phyloP scores from a whole-genome alignment of 2,329 filamentous ascomycete genomes.

The Aspergillus cejpii region DNA sequence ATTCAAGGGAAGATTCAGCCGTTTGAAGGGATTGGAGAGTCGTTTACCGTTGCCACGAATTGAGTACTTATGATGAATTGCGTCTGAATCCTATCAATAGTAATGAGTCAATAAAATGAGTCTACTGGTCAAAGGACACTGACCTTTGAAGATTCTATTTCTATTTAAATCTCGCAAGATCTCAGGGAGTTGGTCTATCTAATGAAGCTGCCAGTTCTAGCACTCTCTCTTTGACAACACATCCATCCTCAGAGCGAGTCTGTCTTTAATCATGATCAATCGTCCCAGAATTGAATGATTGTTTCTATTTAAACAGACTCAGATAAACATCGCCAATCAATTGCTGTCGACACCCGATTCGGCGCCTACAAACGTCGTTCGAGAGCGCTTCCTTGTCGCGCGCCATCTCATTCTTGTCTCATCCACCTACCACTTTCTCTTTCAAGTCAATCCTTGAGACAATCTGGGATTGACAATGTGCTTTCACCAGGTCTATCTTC shows the following conservation, averaged over 20 bases:
- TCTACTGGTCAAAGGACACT: background rate
- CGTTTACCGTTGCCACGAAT: constrained; percentile 30
- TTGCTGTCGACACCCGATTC: background rate
- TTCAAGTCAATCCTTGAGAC: background rate
- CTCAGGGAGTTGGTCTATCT: too few species aligned
- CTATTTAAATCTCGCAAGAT: too few species aligned
- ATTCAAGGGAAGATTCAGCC: constrained; percentile 54
- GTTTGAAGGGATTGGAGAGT: constrained; percentile 62
- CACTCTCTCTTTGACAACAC: background rate
- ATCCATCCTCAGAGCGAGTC: background rate
- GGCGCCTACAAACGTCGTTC: background rate
- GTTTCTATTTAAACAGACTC: background rate
- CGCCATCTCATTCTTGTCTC: background rate
- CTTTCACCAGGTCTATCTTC: background rate
- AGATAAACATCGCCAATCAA: background rate
- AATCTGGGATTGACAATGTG: background rate
- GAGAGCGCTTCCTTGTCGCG: background rate
- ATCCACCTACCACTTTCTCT: background rate
- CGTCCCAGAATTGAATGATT: background rate
- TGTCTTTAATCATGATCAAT: background rate
- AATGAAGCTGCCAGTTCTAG: too few species aligned
- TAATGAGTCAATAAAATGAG: too few species aligned
- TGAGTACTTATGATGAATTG: background rate
- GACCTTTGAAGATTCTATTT: too few species aligned
- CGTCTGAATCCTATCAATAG: too few species aligned